A percentile compares a stretch with the other conserved stretches of the same genome.
These are phyloP conservation scores for Claviceps purpurea DNA, from an alignment of 2,329 filamentous ascomycete species.

Conservation along the genomic window DNA sequence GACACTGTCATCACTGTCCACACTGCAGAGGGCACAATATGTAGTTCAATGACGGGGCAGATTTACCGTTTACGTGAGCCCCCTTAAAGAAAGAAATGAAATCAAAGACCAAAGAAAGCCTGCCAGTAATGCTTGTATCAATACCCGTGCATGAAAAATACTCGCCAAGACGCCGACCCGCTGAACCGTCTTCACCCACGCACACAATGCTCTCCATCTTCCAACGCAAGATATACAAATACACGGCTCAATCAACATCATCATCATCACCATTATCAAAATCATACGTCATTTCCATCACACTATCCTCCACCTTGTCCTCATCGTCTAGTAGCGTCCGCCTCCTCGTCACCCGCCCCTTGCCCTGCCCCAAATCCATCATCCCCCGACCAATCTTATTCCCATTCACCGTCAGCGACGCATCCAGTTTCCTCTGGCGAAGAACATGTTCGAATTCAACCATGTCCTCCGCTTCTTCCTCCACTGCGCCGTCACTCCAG, in stretches of 20 bases:
- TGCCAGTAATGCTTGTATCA: too few species aligned
- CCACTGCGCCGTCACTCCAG: conserved; percentile 28
- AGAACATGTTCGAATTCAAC: conserved; percentile 40
- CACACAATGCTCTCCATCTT: too few species aligned
- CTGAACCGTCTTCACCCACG: too few species aligned
- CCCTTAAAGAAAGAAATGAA: too few species aligned
- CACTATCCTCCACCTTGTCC: conserved; percentile 26
- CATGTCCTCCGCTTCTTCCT: conserved; percentile 33
- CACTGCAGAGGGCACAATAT: too few species aligned
- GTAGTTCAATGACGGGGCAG: too few species aligned
- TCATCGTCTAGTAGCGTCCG: conserved; percentile 20
- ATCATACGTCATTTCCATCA: conserved; percentile 45
- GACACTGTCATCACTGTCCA: too few species aligned
- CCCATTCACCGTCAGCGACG: conserved; percentile 23
- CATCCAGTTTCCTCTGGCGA: conserved; percentile 30
- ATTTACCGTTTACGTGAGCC: too few species aligned
- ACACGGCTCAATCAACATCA: conserved; percentile 6
- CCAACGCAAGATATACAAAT: too few species aligned
- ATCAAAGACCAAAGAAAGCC: too few species aligned
- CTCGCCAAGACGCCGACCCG: too few species aligned
- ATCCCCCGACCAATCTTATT: conserved; percentile 10
- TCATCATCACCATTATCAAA: conserved; percentile 24
- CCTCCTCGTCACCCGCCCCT: conserved; percentile 26
- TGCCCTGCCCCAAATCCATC: conserved; percentile 27
- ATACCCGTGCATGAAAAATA: too few species aligned